phyloP scores from a whole-genome alignment of 2,329 filamentous ascomycete genomes.

The Penicillium sp. region DNA sequence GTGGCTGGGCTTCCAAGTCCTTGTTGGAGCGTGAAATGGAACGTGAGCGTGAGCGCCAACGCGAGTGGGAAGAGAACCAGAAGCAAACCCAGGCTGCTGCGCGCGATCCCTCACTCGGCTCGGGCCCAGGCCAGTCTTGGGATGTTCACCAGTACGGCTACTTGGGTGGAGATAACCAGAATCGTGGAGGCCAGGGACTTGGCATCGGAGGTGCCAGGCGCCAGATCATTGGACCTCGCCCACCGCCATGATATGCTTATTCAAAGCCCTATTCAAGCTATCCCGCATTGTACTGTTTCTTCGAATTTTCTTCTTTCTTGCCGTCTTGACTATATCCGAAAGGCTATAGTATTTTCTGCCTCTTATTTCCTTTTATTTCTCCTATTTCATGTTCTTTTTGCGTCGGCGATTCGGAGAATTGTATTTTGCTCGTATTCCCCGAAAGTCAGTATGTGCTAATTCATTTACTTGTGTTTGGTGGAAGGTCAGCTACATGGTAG shows the following conservation, averaged over 20 bases:
- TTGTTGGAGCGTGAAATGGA: slow-evolving; percentile 68
- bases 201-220: slow-evolving; percentile 58
- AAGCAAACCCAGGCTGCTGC: slow-evolving; percentile 50
- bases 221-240: slow-evolving; percentile 64
- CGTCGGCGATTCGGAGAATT: slow-evolving; percentile 15
- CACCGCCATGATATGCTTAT: slow-evolving; percentile 38
- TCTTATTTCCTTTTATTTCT: neutral
- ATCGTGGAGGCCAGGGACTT: slow-evolving; percentile 52
- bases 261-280: neutral
- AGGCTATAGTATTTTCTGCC: neutral
- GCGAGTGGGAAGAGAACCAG: slow-evolving; percentile 65
- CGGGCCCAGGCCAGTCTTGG: slow-evolving; percentile 55
- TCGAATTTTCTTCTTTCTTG: neutral
- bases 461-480: neutral
- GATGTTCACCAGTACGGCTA: slow-evolving; percentile 67
- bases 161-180: slow-evolving; percentile 63
- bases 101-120: slow-evolving; percentile 45
- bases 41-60: slow-evolving; percentile 63
- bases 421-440: slow-evolving; percentile 14
- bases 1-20: slow-evolving; percentile 63
- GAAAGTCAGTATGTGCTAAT: neutral
- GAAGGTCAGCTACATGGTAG: slow-evolving; percentile 5
- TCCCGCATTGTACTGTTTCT: neutral
- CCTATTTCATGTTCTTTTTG: slow-evolving; percentile 5
- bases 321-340: neutral